Evolutionary conservation across 2,329 filamentous ascomycete genomes (phyloP), one percentile per base, ranked within the genome.

Genomic region (Penicillium freii): DNA sequence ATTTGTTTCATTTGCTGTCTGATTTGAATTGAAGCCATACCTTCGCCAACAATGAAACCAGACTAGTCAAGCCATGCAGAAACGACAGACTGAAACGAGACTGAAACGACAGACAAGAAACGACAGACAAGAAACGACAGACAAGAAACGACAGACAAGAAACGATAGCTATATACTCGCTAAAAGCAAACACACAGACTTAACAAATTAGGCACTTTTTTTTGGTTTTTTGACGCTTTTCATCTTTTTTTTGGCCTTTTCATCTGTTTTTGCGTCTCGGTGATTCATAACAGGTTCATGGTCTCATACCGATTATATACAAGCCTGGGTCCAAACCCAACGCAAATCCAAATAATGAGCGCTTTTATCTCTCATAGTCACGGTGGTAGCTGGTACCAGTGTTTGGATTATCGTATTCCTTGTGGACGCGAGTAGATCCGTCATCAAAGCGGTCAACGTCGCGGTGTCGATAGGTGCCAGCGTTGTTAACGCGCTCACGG

Each of bases 341-440:
- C 19, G 33, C 49, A 23, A 21, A 39, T 49, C 13, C 31, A 33
- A 33, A 33, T 15, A 11, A 13, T 17, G 33, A 23, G 19, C 25
- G 15, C 21, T 15, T 13, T 48, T 23, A 29, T 48, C 58, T 60
- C 56, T 72, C 69, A 59, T 70, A 71, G 51, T 73, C 71, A 23
- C 69, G 64, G 43, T 71, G 69, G 56, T 71, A 72, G 51, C 65
- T 69, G 38, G 69, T 72, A 47, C 70, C 69, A 3, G 69, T 72
- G 53, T 72, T 72, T 19, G 70, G 69, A 42, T 72, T 71, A 31
- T 66, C 64, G 46, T 72, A 72, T 56, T 73, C 71, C 34, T 68
- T 62, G 51, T 72, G 70, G 52, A 71, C 68, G 40, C 64, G 68
- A 21, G 61, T 62, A 5, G 66, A 62, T 47, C 70, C 69, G 44